A percentile compares a stretch with the other conserved stretches of the same genome.
These are phyloP conservation scores for Leishmania arabica DNA, from an alignment of 208 protist genomes.

Conservation along the genomic window DNA sequence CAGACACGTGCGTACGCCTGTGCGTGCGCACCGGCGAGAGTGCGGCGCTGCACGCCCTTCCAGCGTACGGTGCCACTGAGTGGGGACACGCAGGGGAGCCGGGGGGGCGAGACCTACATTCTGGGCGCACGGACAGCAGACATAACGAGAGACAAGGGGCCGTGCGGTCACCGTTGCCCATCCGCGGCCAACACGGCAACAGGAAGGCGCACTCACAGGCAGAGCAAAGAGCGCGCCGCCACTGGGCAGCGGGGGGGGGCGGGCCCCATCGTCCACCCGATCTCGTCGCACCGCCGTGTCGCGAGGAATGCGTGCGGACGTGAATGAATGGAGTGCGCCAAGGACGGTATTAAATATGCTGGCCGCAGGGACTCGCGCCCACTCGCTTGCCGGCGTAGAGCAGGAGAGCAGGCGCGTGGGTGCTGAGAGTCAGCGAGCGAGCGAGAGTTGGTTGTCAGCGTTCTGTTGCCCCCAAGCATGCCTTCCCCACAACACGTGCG, in stretches of 20 bases:
- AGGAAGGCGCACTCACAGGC: background rate
- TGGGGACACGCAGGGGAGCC: background rate
- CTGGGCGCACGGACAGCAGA: background rate
- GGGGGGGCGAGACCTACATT: background rate
- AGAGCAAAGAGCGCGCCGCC: background rate
- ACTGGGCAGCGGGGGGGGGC: background rate
- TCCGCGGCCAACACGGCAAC: background rate
- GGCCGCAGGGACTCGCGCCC: background rate
- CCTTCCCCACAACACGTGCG: background rate
- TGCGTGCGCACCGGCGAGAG: background rate
- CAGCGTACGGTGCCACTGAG: background rate
- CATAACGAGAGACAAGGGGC: background rate
- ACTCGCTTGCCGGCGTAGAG: background rate
- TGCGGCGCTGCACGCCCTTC: background rate
- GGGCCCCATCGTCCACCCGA: background rate
- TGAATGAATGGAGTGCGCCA: background rate
- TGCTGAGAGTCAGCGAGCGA: background rate
- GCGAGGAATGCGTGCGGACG: background rate
- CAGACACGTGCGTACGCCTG: background rate
- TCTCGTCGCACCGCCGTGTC: background rate
- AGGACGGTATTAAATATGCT: background rate
- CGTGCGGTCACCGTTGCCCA: background rate
- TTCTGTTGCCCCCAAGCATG: background rate
- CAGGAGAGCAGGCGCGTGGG: background rate
- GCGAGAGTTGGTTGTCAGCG: background rate